These are phyloP conservation scores for Mycena belliarum DNA, from an alignment of 768 basidiomycete species.

Conservation along the genomic window DNA sequence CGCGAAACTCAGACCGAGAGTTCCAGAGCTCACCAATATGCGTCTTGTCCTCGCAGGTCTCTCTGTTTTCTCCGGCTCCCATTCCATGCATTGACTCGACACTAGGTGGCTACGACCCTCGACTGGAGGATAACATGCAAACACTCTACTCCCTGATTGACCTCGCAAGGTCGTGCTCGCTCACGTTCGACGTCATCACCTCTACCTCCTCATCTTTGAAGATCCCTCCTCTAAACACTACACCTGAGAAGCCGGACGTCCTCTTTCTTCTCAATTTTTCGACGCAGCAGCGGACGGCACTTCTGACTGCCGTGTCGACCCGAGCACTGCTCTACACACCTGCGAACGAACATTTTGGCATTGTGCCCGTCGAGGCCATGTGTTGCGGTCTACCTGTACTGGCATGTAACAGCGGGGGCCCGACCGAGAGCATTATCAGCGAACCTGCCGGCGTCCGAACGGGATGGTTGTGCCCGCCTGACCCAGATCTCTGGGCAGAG, in stretches of 20 bases:
- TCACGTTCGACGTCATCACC: slow-evolving; percentile 58
- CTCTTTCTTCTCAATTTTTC: slow-evolving; percentile 93
- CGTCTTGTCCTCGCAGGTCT: slow-evolving; percentile 75
- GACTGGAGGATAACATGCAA: slow-evolving; percentile 65
- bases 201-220: slow-evolving; percentile 13
- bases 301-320: slow-evolving; percentile 69
- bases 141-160: slow-evolving; percentile 59
- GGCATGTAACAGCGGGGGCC: slow-evolving; percentile 86
- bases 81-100: background rate
- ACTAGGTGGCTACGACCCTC: slow-evolving; percentile 87
- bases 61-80: background rate
- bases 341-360: slow-evolving; percentile 94
- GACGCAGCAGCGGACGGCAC: slow-evolving; percentile 76
- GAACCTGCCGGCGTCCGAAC: slow-evolving; percentile 50
- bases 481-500: slow-evolving; percentile 67
- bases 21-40: slow-evolving; percentile 35
- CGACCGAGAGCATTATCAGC: slow-evolving; percentile 77
- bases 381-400: slow-evolving; percentile 87
- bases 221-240: slow-evolving; percentile 44
- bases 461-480: slow-evolving; percentile 74
- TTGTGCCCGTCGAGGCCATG: slow-evolving; percentile 95
- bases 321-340: slow-evolving; percentile 90
- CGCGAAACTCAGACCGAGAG: slow-evolving; percentile 46
- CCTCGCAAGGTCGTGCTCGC: slow-evolving; percentile 50
- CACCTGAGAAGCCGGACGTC: slow-evolving; percentile 54